Evolutionary conservation across 1,284 basidiomycete species (phyloP).

Genomic region (Rhodotorula sp.): DNA sequence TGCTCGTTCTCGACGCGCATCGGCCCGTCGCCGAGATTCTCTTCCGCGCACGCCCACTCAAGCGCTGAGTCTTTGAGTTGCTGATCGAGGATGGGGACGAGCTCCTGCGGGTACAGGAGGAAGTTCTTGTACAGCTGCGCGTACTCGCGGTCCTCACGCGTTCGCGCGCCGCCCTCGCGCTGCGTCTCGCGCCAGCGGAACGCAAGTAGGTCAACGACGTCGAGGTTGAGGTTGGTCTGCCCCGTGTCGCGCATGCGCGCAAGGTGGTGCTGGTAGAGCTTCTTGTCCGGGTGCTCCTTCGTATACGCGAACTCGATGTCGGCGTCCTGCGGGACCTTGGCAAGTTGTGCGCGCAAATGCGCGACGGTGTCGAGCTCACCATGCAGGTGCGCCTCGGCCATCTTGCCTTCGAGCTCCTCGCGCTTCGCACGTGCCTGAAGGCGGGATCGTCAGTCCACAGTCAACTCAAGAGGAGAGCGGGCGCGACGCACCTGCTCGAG

Average conservation of each 20-base stretch:
- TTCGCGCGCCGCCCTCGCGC: constrained; percentile 21
- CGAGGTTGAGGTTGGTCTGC: constrained; percentile 89
- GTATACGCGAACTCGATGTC: constrained; percentile 39
- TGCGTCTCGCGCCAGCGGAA: constrained; percentile 84
- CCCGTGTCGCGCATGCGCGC: constrained; percentile 84
- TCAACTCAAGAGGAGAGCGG: background rate
- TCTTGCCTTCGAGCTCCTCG: constrained; percentile 14
- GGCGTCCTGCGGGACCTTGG: constrained; percentile 15
- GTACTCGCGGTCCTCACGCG: constrained; percentile 59
- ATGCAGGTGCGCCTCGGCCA: constrained; percentile 6
- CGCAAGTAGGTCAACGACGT: constrained; percentile 82
- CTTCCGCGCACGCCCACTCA: constrained; percentile 40
- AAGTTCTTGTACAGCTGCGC: constrained; percentile 53
- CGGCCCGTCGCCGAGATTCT: constrained; percentile 33
- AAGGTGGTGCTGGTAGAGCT: constrained; percentile 78
- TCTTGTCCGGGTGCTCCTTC: constrained; percentile 48
- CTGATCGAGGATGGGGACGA: constrained; percentile 95
- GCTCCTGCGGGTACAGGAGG: constrained; percentile 91
- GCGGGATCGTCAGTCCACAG: background rate
- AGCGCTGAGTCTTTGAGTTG: constrained; percentile 73
- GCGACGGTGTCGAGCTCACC: constrained; percentile 35
- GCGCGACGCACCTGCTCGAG: constrained; percentile 20
- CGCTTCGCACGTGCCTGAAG: constrained; percentile 13
- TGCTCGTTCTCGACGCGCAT: constrained; percentile 34
- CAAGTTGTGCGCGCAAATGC: constrained; percentile 14